These are phyloP conservation scores for Aureobasidium sp. DNA, from an alignment of 2,329 filamentous ascomycete species.

Conservation along the genomic window DNA sequence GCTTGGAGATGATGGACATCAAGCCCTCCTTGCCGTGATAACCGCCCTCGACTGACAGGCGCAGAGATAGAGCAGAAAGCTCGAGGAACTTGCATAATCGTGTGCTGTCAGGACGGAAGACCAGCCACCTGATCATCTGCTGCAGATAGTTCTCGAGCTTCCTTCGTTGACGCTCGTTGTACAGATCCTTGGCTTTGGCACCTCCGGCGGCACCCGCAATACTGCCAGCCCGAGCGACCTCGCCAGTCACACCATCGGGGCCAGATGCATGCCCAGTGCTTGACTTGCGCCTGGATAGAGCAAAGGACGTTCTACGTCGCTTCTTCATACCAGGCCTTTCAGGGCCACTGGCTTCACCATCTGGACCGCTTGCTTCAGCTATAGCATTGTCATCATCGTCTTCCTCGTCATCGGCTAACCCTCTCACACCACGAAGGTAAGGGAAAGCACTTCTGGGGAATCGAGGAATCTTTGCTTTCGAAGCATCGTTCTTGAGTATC, in stretches of 20 bases:
- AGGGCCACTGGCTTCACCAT: conserved; percentile 62
- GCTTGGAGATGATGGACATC: conserved; percentile 79
- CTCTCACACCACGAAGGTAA: conserved; percentile 68
- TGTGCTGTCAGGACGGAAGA: conserved; percentile 94
- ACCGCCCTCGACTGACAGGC: conserved; percentile 87
- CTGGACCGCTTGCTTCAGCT: conserved; percentile 47
- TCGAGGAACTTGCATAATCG: conserved; percentile 93
- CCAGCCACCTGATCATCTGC: conserved; percentile 91
- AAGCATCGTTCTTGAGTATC: conserved; percentile 59
- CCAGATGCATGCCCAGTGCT: conserved; percentile 33
- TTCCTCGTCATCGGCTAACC: conserved; percentile 55
- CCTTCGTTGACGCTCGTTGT: conserved; percentile 74
- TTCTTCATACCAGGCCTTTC: conserved; percentile 49
- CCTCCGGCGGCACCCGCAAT: conserved; percentile 34
- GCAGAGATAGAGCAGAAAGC: conserved; percentile 84
- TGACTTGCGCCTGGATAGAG: conserved; percentile 52
- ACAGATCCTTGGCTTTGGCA: conserved; percentile 42
- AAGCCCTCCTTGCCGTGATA: conserved; percentile 98
- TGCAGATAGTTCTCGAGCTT: conserved; percentile 86
- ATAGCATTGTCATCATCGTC: conserved; percentile 59
- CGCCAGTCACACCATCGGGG: conserved; percentile 5
- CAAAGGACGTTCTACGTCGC: conserved; percentile 48
- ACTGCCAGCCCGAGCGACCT: conserved; percentile 28
- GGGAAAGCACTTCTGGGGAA: conserved; percentile 88
- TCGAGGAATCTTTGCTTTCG: conserved; percentile 70